These are phyloP conservation scores for Phytomonas sp. DNA, from an alignment of 208 protist species.

Conservation along the genomic window DNA sequence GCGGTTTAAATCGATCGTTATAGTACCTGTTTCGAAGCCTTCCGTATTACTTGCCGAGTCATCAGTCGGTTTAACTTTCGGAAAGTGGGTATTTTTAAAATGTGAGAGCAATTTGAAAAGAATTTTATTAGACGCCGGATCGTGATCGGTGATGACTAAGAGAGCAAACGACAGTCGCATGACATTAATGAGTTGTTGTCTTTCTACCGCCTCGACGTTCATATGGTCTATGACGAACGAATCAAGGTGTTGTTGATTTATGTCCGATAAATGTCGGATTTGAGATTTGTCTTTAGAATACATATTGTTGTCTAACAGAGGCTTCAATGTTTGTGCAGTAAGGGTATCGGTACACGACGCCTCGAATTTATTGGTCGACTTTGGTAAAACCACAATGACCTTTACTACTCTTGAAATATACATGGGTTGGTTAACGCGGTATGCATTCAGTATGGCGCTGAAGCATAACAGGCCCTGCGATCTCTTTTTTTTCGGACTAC, in stretches of 20 bases:
- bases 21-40: neutral
- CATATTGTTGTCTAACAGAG: neutral
- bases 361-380: neutral
- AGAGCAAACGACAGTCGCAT: conserved; percentile 21
- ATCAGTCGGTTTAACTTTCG: conserved; percentile 1
- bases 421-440: conserved; percentile 16
- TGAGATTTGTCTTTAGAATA: neutral
- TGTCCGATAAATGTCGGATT: neutral
- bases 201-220: neutral
- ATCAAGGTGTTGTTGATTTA: neutral
- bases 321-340: neutral
- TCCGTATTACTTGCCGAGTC: conserved; percentile 8
- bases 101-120: neutral
- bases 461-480: neutral
- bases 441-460: neutral
- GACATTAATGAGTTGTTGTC: conserved; percentile 11
- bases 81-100: neutral
- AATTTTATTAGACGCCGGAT: neutral
- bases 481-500: conserved; percentile 19
- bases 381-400: conserved; percentile 14
- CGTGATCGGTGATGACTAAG: conserved; percentile 11
- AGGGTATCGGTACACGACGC: neutral
- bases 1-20: neutral
- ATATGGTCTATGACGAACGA: neutral
- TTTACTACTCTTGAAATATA: conserved; percentile 20